Evolutionary conservation across 2,329 filamentous ascomycete species (phyloP).

Genomic region (Fusarium mangiferae): DNA sequence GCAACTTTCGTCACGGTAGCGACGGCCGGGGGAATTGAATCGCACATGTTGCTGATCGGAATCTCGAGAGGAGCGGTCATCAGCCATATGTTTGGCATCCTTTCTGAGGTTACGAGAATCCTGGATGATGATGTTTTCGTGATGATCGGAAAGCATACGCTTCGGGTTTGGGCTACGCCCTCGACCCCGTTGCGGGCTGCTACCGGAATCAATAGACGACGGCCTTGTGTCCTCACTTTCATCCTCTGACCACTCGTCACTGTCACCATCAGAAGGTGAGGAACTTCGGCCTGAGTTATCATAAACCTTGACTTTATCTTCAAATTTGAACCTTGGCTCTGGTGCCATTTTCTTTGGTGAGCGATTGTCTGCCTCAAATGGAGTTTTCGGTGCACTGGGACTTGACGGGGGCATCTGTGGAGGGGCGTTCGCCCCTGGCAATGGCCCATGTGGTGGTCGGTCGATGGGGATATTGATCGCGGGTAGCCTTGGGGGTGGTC

Average conservation of each 20-base stretch:
- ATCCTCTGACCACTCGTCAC: constrained; percentile 10
- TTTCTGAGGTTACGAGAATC: constrained; percentile 1
- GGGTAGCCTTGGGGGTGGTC: not conserved
- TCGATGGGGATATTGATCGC: constrained; percentile 3
- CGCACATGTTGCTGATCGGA: constrained; percentile 19
- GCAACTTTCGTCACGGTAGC: constrained; percentile 2
- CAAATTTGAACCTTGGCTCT: not conserved
- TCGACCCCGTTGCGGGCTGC: not conserved
- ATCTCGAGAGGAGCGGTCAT: not conserved
- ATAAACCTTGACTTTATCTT: not conserved
- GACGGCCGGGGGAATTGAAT: constrained; percentile 5
- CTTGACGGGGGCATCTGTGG: not conserved
- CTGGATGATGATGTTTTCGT: constrained; percentile 6
- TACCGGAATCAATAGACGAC: constrained; percentile 24
- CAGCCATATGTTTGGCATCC: not conserved
- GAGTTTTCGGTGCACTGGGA: not conserved
- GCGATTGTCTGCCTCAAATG: not conserved
- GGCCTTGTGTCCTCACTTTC: constrained; percentile 30
- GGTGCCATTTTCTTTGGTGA: not conserved
- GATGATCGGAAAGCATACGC: constrained; percentile 2
- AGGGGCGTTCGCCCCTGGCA: not conserved
- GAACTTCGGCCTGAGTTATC: constrained; percentile 22
- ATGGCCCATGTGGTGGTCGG: not conserved
- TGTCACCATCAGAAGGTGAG: constrained; percentile 7
- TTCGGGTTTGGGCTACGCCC: constrained; percentile 20